phyloP scores from a whole-genome alignment of 2,329 filamentous ascomycete species.

The Cordyceps tenuipes region DNA sequence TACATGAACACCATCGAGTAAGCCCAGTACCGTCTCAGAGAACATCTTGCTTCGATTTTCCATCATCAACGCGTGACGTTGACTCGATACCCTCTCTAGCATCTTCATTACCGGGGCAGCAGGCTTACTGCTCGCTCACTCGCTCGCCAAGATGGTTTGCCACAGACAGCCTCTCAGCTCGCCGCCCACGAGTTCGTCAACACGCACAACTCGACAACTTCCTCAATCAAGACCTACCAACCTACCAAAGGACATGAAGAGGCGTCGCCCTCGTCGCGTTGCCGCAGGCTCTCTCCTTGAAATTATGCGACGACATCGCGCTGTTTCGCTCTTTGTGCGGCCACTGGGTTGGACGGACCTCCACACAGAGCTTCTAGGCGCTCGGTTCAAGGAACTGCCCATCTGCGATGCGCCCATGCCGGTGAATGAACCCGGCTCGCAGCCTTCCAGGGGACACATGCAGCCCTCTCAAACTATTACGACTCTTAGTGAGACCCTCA shows the following conservation, averaged over 20 bases:
- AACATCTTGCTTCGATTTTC: background rate
- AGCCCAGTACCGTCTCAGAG: background rate
- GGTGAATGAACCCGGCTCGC: constrained; percentile 21
- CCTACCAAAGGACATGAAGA: background rate
- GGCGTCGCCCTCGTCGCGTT: constrained; percentile 22
- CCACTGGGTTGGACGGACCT: constrained; percentile 49
- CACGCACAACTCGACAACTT: background rate
- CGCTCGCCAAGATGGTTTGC: constrained; percentile 4
- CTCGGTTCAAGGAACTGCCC: constrained; percentile 35
- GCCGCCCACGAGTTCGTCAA: background rate
- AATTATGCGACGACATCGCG: constrained; percentile 40
- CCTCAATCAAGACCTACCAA: background rate
- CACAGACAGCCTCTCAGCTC: background rate
- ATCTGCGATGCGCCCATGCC: constrained; percentile 35
- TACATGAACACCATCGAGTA: constrained; percentile 10
- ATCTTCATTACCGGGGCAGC: constrained; percentile 1
- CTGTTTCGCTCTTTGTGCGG: constrained; percentile 39
- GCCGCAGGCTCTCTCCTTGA: constrained; percentile 44
- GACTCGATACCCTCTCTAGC: background rate
- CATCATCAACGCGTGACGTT: background rate
- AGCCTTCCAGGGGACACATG: constrained; percentile 28
- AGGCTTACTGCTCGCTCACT: constrained; percentile 1
- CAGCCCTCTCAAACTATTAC: constrained; percentile 35
- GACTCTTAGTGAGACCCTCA: constrained; percentile 35
- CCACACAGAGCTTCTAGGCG: constrained; percentile 40